phyloP scores from a whole-genome alignment of 2,329 filamentous ascomycete genomes.

The Colletotrichum aenigma region DNA sequence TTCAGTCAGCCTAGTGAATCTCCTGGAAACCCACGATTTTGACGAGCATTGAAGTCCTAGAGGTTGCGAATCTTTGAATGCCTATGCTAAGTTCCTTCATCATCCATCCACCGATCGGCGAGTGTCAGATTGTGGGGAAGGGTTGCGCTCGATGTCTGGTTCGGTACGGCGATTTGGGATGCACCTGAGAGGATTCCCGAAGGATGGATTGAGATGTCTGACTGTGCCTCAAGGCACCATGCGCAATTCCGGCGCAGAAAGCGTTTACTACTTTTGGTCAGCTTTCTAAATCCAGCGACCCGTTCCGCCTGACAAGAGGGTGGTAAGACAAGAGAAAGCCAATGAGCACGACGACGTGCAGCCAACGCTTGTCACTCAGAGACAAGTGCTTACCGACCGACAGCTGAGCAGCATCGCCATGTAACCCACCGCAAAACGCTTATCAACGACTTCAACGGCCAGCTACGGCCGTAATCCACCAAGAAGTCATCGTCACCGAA shows the following conservation, averaged over 20 bases:
- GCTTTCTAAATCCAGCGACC: slow-evolving; percentile 3
- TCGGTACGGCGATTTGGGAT: background rate
- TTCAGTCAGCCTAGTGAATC: background rate
- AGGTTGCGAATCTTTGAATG: background rate
- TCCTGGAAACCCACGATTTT: background rate
- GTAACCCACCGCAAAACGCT: background rate
- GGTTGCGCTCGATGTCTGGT: background rate
- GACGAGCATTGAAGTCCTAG: background rate
- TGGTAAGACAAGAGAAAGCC: background rate
- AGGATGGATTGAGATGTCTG: background rate
- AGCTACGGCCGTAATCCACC: background rate
- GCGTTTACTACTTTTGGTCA: background rate
- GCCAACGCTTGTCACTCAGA: background rate
- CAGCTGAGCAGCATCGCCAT: background rate
- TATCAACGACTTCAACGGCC: background rate
- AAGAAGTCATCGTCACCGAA: background rate
- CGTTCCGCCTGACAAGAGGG: background rate
- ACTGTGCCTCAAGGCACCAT: background rate
- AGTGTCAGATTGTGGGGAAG: background rate
- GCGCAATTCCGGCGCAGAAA: background rate
- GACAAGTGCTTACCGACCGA: background rate
- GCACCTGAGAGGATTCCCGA: background rate
- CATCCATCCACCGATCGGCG: background rate
- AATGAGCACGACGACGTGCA: background rate
- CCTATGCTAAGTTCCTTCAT: background rate